Base-by-base conservation (phyloP, 1,284 basidiomycete species). In the Fomitiporia mediterranea region DNA sequence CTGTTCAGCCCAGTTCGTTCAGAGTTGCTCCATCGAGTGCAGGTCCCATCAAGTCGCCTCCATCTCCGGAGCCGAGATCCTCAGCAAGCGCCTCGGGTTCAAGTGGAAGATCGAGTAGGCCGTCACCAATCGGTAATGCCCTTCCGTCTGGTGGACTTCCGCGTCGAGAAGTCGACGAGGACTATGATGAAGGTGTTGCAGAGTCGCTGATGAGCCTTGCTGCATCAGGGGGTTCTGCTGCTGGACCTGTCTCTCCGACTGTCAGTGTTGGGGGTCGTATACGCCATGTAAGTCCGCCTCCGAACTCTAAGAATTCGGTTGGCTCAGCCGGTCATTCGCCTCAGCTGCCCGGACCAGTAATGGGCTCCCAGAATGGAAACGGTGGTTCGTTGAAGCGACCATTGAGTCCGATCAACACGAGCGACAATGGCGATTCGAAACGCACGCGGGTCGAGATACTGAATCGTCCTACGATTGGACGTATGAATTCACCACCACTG, bases 151-250 rank as follows among this genome's bases (percentile, higher is more conserved):
- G 28, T 13, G 40, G 25, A 47, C 53, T 79, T 17, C 85, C 84
- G 5, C 73, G 79, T 13, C 75, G 89, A 13, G 71, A 79, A 1
- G 77, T 91, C 15, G 89, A 92, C 63, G 90, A 93, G 61, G 85
- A 93, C 63, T 91, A 91, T 60, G 89, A 91, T 60, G 89, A 89
- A 65, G 83, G 82, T 53, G 83, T 84, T 35, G 83, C 83, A 2
- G 87, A 87, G 61, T 78, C 84, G 0, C 71, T 92, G 37, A 84
- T 92, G 66, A 80, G 75, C 9, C 73, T 87, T 19, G 72, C 79
- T 38, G 67, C 72, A 61, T 73, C 70, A 61, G 62, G 70, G 65
- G 57, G 66, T 38, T 61, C 67, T 55, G 56, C 66, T n/a, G 51
- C 40, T 61, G 68, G 56, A 49, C 58, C 59, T 65, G 72, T 59